Base-by-base conservation (phyloP, 352 stramenopile species). In the Phytopythium oedochilum region DNA sequence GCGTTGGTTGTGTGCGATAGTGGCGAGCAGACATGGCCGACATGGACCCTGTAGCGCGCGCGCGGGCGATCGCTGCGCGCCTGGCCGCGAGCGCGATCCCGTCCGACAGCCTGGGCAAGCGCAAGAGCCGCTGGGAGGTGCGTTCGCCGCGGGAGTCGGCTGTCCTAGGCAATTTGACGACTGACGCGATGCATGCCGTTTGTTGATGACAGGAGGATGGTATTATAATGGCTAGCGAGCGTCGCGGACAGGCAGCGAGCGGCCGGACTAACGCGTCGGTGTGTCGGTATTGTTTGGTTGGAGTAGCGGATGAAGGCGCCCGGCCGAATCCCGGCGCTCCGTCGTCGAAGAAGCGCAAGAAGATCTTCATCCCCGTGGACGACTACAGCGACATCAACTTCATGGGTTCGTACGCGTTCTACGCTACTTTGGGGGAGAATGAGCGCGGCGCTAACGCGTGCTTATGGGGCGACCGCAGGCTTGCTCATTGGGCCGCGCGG, bases 301-400 rank as follows among this genome's bases (percentile, higher is more conserved):
- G n/a, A 7, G 20, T 20, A 79, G 67, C 49, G n/a, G 75, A 83
- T 57, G 63, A 68, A 20, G 70, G 75, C 1, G 44, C 38, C 23
- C 64, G 75, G 48, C 59, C 72, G 25, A 64, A 61, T 1, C 70
- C 71, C 14, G 69, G 75, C 20, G 58, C 23, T 15, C 64, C 71
- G 44, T 70, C 63, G 25, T 70, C 73, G 7, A 91, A 89, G 71
- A 95, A 92, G 67, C 73, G 70, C 63, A 95, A 95, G 76, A 97
- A 97, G 76, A 78, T 96, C 44, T 96, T 93, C 69, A 96, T 97
- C 42, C 86, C 89, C 7, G 81, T 93, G 55, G 87, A 94, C 57
- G 91, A 96, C 57, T 89, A 97, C 70, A 85, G 86, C 8, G 90
- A 97, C 29, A 96, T 97, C 62, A 97, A 97, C 70, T 97, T 97